phyloP scores from a whole-genome alignment of 176 grass and related monocot species.

The Zea luxurians region DNA sequence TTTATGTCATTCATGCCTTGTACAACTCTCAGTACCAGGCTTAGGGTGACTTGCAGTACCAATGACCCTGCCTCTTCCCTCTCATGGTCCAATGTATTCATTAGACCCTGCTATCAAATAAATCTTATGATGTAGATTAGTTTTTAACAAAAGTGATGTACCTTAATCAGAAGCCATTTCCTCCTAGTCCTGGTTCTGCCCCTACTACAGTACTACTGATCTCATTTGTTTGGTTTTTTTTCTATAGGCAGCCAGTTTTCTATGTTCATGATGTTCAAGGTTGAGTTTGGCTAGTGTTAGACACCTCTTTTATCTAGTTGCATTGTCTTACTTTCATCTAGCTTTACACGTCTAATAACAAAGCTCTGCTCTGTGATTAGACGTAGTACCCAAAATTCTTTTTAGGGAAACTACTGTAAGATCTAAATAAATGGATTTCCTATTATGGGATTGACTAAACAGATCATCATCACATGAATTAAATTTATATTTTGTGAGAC shows the following conservation, averaged over 20 bases:
- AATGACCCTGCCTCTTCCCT: background rate
- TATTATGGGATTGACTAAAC: too few species aligned
- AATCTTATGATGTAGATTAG: background rate
- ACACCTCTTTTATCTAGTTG: background rate
- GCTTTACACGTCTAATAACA: background rate
- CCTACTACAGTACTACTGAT: background rate
- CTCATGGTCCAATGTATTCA: background rate
- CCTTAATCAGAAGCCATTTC: background rate
- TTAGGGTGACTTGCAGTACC: background rate
- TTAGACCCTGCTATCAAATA: slow-evolving; percentile 12
- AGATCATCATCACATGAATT: too few species aligned
- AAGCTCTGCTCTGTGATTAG: background rate
- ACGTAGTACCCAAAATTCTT: too few species aligned
- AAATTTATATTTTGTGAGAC: too few species aligned
- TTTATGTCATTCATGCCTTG: too few species aligned
- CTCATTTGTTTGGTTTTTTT: background rate
- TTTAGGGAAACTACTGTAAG: too few species aligned
- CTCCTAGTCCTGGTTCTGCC: background rate
- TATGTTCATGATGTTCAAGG: background rate
- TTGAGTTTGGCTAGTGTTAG: background rate
- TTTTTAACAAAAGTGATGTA: background rate
- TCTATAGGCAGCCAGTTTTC: background rate
- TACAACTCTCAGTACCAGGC: too few species aligned
- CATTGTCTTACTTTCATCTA: background rate
- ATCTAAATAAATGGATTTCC: too few species aligned